Evolutionary conservation across 2,329 filamentous ascomycete genomes (phyloP), one percentile per base, ranked within the genome.

Genomic region (Fusarium verticillioides): DNA sequence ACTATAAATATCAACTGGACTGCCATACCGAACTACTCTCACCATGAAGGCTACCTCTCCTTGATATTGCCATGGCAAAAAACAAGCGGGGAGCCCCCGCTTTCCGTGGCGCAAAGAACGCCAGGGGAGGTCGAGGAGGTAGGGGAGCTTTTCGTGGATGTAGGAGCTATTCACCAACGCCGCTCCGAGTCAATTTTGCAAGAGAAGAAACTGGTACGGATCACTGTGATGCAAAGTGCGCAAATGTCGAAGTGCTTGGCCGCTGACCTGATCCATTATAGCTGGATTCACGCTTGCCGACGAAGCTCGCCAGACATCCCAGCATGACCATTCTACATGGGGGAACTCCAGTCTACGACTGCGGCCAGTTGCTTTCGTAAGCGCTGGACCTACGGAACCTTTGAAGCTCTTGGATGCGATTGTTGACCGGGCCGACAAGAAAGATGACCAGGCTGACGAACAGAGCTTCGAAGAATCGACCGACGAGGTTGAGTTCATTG

Each of bases 351-450:
- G 81, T 53, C 80, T 90, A 15, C 83, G 88, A 60, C 80, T 83
- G 47, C 83, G 82, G 46, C 88, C 88, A 4, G 83, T 90, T 8
- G 69, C 70, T 1, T 90, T 90, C 63, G 80, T 89, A 52, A 89
- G 87, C 67, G 85, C 85, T n/a, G 88, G 88, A 9, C 76, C 83
- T 46, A 84, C 84, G 53, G 83, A 89, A 47, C 87, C 88, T 8
- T 78, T 88, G 7, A 83, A 86, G 63, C 79, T 85, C 11, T 64
- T 84, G 9, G 79, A 85, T 36, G 68, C 75, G 7, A 63, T 78
- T 11, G 63, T 76, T 8, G 76, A 76, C n/a, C 57, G 59, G 23
- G 54, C 53, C 28, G 53, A 56, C 12, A 16, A 58, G 19, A 43
- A 54, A 16, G 34, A 23, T 19, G 49, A 46, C 12, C 32, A 34